Evolutionary conservation across 2,329 filamentous ascomycete species (phyloP), one percentile per base, ranked within the genome.

Genomic region (Beauveria pseudobassiana): DNA sequence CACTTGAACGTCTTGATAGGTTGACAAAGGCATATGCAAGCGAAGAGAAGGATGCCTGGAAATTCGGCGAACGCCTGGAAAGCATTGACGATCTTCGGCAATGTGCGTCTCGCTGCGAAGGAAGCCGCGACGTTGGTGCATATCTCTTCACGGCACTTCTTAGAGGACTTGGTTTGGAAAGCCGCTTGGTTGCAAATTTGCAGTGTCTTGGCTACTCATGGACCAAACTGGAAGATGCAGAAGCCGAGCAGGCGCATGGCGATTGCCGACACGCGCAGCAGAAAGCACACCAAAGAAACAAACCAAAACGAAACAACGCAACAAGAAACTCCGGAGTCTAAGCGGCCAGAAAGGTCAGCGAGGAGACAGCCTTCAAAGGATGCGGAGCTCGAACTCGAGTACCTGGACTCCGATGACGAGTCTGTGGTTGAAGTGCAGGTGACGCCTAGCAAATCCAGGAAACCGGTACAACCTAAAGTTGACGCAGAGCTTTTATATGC

Each of bases 141-240:
- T 93, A 98, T 70, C 80, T 99, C 0, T 98, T 98, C 66, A 96
- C 91, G 0, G 90, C 91, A 3, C 76, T 99, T 8, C 73, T 97
- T 24, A 82, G 95, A 65, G 91, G 87, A 0, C 71, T 98, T 12
- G 90, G 90, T 0, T 77, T 98, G 2, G 91, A 97, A 69, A 85
- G 91, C 12, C 83, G 93, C 34, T 82, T 98, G 79, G 86, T 98
- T 3, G 87, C 87, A 10, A 97, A 86, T 70, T 72, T 99, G 46
- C 95, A 98, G 70, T 88, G 92, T 1, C 76, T 91, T 24, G 95
- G 95, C 0, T 96, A 96, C 72, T 92, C 92, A 1, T 98, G 91
- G 87, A 96, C 86, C 64, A 96, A 93, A 72, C 76, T 82, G 12
- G 95, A 99, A 73, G 90, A 95, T 57, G 90, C 89, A 5, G 83